A percentile compares a stretch with the other conserved stretches of the same genome.
These are phyloP conservation scores for Wickerhamomyces silvicola DNA, from an alignment of 805 yeast genomes.

Conservation along the genomic window DNA sequence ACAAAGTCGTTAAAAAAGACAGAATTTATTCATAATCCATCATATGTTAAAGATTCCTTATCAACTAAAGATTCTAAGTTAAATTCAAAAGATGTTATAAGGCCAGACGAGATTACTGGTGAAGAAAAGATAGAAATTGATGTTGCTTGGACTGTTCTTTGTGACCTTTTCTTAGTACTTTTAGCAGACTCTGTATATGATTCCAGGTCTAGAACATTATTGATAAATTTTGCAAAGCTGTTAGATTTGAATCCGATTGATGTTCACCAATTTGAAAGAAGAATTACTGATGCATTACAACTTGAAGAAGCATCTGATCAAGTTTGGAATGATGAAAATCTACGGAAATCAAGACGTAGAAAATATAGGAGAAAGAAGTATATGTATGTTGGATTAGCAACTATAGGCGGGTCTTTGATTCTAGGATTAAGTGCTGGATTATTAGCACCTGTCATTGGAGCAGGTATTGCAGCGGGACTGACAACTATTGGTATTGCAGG, in stretches of 20 bases:
- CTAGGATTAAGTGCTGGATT: conserved; percentile 94
- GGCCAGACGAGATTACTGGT: conserved; percentile 28
- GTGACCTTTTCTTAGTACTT: conserved; percentile 79
- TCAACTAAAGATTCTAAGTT: conserved; percentile 8
- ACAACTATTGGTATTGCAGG: conserved; percentile 93
- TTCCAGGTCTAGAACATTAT: conserved; percentile 77
- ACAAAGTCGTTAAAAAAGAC: conserved; percentile 51
- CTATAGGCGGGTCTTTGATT: conserved; percentile 91
- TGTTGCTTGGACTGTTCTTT: conserved; percentile 87
- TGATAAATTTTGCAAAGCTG: conserved; percentile 58
- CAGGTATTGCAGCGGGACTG: conserved; percentile 95
- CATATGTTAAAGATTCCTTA: conserved; percentile 21
- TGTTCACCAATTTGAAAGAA: conserved; percentile 79
- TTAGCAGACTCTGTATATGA: conserved; percentile 85
- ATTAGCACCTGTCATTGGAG: conserved; percentile 96
- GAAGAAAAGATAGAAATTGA: conserved; percentile 52
- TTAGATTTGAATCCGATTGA: conserved; percentile 60
- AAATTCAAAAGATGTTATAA: conserved; percentile 12
- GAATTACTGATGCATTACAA: conserved; percentile 86
- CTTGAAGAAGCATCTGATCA: conserved; percentile 78
- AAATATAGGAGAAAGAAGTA: conserved; percentile 58
- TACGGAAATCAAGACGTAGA: conserved; percentile 67
- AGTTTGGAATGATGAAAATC: conserved; percentile 64
- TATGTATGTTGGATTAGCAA: conserved; percentile 89
- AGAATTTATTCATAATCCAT: conserved; percentile 47